These are phyloP conservation scores for Plasmopara muralis DNA, from an alignment of 352 stramenopile genomes.

Conservation along the genomic window DNA sequence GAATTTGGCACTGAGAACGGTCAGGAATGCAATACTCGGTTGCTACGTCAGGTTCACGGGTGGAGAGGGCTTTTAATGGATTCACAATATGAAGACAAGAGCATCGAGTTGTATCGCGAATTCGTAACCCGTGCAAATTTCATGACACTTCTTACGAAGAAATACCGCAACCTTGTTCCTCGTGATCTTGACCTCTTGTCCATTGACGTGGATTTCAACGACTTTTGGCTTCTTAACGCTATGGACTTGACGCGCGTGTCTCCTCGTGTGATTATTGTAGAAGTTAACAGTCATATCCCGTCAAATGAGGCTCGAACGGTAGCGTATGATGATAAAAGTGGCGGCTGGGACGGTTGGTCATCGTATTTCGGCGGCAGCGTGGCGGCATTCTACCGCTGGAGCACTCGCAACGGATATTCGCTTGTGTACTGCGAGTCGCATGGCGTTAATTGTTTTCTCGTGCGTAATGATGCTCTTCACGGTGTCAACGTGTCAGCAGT, in stretches of 20 bases:
- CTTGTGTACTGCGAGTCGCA: slow-evolving; percentile 77
- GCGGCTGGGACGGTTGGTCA: slow-evolving; percentile 40
- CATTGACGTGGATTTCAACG: slow-evolving; percentile 73
- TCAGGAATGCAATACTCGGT: slow-evolving; percentile 56
- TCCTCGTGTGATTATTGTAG: slow-evolving; percentile 52
- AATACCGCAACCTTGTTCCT: slow-evolving; percentile 31
- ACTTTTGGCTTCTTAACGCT: slow-evolving; percentile 62
- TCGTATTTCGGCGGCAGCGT: slow-evolving; percentile 59
- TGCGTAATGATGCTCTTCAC: slow-evolving; percentile 41
- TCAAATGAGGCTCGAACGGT: slow-evolving; percentile 38
- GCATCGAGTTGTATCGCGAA: slow-evolving; percentile 48
- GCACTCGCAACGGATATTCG: slow-evolving; percentile 36
- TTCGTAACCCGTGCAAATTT: slow-evolving; percentile 63
- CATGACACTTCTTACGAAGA: slow-evolving; percentile 39
- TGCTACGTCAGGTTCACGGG: slow-evolving; percentile 32
- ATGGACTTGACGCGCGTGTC: slow-evolving; percentile 36
- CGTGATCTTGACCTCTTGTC: slow-evolving; percentile 54
- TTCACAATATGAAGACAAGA: slow-evolving; percentile 31
- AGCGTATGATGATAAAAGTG: slow-evolving; percentile 30
- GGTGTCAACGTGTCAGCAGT: slow-evolving; percentile 33
- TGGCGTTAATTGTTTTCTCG: slow-evolving; percentile 69
- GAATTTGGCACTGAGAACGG: slow-evolving; percentile 62
- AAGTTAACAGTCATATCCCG: slow-evolving; percentile 57
- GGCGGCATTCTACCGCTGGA: slow-evolving; percentile 44
- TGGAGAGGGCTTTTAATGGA: slow-evolving; percentile 66